These are phyloP conservation scores for Phytopythium kandeliae DNA, from an alignment of 352 stramenopile genomes.

Conservation along the genomic window DNA sequence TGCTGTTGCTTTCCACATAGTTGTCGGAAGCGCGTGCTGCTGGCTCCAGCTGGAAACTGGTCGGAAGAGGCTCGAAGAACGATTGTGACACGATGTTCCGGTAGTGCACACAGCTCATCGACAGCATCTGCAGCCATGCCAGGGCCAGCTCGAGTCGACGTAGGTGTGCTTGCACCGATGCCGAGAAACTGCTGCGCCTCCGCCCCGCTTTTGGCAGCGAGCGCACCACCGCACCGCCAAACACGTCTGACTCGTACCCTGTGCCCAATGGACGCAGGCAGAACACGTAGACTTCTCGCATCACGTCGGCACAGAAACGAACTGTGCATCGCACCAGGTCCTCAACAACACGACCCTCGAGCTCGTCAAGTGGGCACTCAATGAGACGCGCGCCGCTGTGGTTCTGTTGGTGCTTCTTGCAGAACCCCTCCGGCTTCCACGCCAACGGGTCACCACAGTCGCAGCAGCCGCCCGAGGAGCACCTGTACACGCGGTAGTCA, in stretches of 20 bases:
- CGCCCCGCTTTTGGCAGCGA: constrained; percentile 41
- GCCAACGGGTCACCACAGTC: constrained; percentile 78
- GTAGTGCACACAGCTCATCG: constrained; percentile 69
- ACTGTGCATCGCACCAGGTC: constrained; percentile 37
- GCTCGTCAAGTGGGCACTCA: not conserved
- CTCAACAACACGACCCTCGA: constrained; percentile 18
- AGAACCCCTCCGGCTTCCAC: constrained; percentile 76
- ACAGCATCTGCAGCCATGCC: constrained; percentile 61
- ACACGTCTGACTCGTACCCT: constrained; percentile 23
- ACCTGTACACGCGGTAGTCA: constrained; percentile 79
- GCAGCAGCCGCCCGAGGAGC: constrained; percentile 73
- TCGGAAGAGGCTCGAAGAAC: constrained; percentile 58
- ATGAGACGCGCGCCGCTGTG: not conserved
- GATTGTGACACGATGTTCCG: constrained; percentile 47
- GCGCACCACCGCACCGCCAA: constrained; percentile 26
- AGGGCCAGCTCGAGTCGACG: constrained; percentile 55
- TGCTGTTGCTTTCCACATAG: not conserved
- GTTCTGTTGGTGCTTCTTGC: constrained; percentile 47
- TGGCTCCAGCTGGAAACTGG: constrained; percentile 34
- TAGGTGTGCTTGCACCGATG: constrained; percentile 41
- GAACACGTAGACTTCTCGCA: constrained; percentile 47
- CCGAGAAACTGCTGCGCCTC: constrained; percentile 30
- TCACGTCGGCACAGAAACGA: constrained; percentile 51
- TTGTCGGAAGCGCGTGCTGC: not conserved
- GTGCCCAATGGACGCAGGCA: constrained; percentile 30